A percentile compares a stretch with the other conserved stretches of the same genome.
These are phyloP conservation scores for Cicer yamashitae DNA, from an alignment of 306 rosid species.

Conservation along the genomic window DNA sequence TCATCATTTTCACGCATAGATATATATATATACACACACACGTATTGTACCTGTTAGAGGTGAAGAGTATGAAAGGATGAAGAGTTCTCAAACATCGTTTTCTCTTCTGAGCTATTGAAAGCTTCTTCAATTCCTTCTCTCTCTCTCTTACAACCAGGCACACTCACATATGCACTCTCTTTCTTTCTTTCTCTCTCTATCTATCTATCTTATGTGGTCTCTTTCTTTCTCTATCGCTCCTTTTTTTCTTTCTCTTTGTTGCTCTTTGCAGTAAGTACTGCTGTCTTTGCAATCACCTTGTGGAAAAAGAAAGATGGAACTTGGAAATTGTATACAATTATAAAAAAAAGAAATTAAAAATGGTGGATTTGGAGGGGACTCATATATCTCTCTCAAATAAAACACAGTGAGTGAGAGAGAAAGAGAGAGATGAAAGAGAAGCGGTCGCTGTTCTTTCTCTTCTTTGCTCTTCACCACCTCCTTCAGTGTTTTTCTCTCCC, in stretches of 20 bases:
- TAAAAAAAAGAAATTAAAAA: conserved; percentile 47
- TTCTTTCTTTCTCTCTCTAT: conserved; percentile 47
- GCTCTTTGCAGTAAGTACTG: conserved; percentile 62
- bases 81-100: conserved; percentile 83
- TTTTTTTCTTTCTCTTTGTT: conserved; percentile 51
- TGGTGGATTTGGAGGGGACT: conserved; percentile 54
- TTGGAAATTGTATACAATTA: conserved; percentile 34
- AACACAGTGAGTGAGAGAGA: conserved; percentile 47
- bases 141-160: conserved; percentile 43
- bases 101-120: conserved; percentile 74
- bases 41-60: conserved; percentile 62
- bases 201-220: conserved; percentile 71
- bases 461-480: conserved; percentile 46
- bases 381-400: conserved; percentile 69
- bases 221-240: conserved; percentile 51
- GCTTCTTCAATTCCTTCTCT: conserved; percentile 59
- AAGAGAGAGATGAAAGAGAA: conserved; percentile 48
- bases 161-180: conserved; percentile 41
- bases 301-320: conserved; percentile 70
- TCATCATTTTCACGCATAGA: conserved; percentile 59
- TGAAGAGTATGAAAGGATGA: conserved; percentile 79
- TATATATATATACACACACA: conserved; percentile 12
- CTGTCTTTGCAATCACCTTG: conserved; percentile 69
- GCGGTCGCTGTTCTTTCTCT: conserved; percentile 65
- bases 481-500: conserved; percentile 50